Evolutionary conservation across 225 moss, liverwort and hornwort genomes (phyloP), one percentile per base, ranked within the genome.

Genomic region (Pseudisothecium myosuroides): DNA sequence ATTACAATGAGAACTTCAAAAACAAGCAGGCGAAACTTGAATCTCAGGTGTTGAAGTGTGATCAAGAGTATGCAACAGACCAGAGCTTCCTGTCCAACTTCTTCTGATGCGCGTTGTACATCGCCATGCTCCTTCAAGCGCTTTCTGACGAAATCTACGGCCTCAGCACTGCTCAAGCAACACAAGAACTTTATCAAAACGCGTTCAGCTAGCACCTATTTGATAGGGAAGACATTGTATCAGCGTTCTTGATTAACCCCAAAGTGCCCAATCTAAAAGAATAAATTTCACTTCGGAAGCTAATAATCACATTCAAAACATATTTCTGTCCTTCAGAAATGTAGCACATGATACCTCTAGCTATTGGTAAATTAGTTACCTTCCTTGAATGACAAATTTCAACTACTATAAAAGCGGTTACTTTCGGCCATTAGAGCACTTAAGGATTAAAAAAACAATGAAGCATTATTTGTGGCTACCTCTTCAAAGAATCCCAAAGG

Each of bases 401-500:
- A 87, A 78, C 11, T 78, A 32, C 34, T 17, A 61, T 31, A 31
- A 8, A 64, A 76, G 16, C 49, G 11, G 39, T 16, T 39, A 50
- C 27, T 37, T 29, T 76, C 20, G 65, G 41, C 11, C 17, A 55
- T 62, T 84, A 49, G 50, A 29, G 28, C 49, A 76, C 36, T 68
- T 12, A 6, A 58, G 41, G 67, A 39, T 50, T 61, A 31, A 31
- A 36, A 75, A 58, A 45, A 83, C 9, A 74, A 55, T 41, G 20
- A 87, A 54, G 75, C 24, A 11, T 50, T 78, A 10, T 47, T 58
- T 61, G 64, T 81, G 20, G 26, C 12, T 88, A 98, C 97, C 97
- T 98, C 91, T 96, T 97, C 81, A 98, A 92, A 34, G 93, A 92
- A 88, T 98, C 98, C 98, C 98, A 98, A 66, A 98, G 92, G 60